Conservation (phyloP, 495 filamentous ascomycete species). For the Penicillium bialowiezense region DNA sequence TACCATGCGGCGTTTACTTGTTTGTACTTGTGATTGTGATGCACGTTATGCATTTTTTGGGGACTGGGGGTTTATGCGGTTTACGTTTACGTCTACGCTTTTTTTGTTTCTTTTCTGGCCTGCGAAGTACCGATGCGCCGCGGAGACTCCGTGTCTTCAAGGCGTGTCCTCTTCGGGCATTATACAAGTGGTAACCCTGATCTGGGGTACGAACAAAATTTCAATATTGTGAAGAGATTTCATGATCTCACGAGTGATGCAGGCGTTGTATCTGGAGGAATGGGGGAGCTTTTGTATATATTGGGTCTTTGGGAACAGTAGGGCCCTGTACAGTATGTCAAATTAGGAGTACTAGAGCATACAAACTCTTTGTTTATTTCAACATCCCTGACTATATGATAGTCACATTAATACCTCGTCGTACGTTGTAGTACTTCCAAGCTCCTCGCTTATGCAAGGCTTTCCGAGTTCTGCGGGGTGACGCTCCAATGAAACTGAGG, state of each 20-base stretch:
- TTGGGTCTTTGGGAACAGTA: background rate
- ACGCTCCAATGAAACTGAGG: slow-evolving; percentile 3
- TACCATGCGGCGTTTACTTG: slow-evolving; percentile 21
- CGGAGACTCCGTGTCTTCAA: background rate
- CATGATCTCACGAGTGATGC: slow-evolving; percentile 5
- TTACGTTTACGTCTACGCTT: slow-evolving; percentile 7
- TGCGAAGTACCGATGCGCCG: background rate
- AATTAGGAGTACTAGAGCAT: too few species aligned
- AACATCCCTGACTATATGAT: background rate
- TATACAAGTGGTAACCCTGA: background rate
- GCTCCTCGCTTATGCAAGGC: slow-evolving; percentile 9
- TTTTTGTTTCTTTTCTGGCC: background rate
- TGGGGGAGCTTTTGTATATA: too few species aligned
- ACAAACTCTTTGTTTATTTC: background rate
- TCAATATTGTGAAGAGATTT: slow-evolving; percentile 1
- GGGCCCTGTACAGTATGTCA: background rate
- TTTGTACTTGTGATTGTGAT: slow-evolving; percentile 1
- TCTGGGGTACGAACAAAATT: too few species aligned
- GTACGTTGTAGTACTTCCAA: too few species aligned
- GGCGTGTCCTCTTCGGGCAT: background rate
- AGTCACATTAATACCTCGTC: background rate
- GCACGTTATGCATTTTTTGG: too few species aligned
- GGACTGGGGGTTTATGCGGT: background rate
- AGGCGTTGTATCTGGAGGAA: background rate
- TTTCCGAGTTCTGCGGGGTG: slow-evolving; percentile 1